Conservation (phyloP, 495 filamentous ascomycete species). For the Elaphomyces granulatus region DNA sequence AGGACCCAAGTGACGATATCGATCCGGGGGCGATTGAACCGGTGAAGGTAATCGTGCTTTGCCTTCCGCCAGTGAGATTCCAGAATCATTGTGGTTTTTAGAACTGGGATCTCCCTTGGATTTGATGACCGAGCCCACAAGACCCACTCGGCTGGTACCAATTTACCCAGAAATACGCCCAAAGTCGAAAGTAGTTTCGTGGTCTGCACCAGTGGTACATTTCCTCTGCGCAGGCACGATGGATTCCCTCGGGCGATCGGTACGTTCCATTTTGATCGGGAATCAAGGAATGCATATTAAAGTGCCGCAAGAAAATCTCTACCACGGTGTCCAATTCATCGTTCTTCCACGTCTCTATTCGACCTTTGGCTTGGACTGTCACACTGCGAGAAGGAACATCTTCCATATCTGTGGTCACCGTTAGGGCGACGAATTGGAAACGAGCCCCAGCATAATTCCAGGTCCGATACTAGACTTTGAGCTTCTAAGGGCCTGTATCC, state of each 20-base stretch:
- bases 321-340: no score
- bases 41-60: not conserved
- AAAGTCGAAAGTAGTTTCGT: not conserved
- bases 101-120: not conserved
- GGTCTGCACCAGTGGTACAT: not conserved
- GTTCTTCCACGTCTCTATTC: no score
- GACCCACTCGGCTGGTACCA: constrained; percentile 1
- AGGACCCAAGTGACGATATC: not conserved
- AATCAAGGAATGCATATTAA: no score
- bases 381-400: no score
- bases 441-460: no score
- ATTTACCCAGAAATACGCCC: not conserved
- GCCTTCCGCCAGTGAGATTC: not conserved
- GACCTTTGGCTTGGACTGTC: no score
- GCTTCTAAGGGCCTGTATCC: no score
- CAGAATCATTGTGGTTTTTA: not conserved
- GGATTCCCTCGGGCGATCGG: not conserved
- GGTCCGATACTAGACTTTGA: no score
- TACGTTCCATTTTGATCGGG: no score
- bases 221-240: not conserved
- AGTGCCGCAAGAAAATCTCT: no score
- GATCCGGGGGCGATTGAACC: not conserved
- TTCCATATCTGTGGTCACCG: no score
- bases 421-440: no score
- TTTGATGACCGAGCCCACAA: not conserved